Evolutionary conservation across 371 early-diverging fungal genomes (phyloP).

Genomic region (Mortierella polycephala): DNA sequence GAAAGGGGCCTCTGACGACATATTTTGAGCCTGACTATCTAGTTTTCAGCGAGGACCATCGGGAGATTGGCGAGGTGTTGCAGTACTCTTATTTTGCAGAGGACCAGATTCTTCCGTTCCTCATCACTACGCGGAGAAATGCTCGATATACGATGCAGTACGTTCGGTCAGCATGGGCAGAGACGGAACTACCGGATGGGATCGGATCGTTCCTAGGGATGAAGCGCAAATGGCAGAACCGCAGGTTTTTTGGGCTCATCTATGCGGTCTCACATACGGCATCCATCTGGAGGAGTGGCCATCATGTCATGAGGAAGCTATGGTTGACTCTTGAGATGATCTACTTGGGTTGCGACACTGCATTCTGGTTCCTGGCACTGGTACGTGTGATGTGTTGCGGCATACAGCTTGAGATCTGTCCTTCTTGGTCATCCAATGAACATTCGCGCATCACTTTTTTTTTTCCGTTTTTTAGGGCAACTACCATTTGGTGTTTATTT

Average conservation of each 20-base stretch:
- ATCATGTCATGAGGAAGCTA: conserved; percentile 69
- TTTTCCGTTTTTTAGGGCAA: conserved; percentile 61
- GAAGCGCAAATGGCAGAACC: conserved; percentile 95
- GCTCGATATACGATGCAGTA: conserved; percentile 46
- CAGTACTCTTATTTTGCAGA: conserved; percentile 80
- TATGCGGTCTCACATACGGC: conserved; percentile 86
- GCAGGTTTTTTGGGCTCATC: conserved; percentile 93
- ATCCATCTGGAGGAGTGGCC: conserved; percentile 78
- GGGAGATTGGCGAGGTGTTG: conserved; percentile 66
- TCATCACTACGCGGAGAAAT: conserved; percentile 31
- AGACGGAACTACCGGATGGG: conserved; percentile 43
- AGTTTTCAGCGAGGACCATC: conserved; percentile 68
- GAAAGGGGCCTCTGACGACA: conserved; percentile 76
- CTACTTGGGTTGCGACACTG: conserved; percentile 74
- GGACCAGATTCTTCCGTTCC: conserved; percentile 52
- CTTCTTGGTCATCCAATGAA: too few relatives aligned
- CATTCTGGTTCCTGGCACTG: conserved; percentile 81
- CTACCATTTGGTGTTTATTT: conserved; percentile 90
- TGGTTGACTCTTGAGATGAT: conserved; percentile 77
- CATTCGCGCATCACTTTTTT: background rate
- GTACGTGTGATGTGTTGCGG: conserved; percentile 44
- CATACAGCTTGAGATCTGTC: too few relatives aligned
- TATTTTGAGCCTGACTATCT: conserved; percentile 90
- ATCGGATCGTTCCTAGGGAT: conserved; percentile 90
- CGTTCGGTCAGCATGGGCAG: conserved; percentile 52